Evolutionary conservation across 257 asterid genomes (phyloP).

Genomic region (Solanum chmielewskii): DNA sequence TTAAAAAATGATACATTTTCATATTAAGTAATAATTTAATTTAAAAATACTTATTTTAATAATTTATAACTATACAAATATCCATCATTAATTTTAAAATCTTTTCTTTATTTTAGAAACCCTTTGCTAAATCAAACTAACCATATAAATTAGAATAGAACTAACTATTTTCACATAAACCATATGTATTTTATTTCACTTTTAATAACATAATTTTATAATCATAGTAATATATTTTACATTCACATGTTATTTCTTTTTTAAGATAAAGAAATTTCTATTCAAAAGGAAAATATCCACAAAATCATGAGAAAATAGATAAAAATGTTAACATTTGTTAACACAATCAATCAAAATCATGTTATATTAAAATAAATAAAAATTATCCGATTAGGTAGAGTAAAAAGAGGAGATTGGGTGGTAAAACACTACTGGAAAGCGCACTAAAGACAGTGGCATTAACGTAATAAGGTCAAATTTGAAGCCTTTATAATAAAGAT

Average conservation of each 20-base stretch:
- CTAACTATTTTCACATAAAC: not conserved
- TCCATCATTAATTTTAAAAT: not conserved
- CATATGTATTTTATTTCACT: not conserved
- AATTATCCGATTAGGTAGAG: not conserved
- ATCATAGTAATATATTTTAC: not conserved
- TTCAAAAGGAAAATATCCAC: not conserved
- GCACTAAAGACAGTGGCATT: slow-evolving; percentile 8
- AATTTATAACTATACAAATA: not conserved
- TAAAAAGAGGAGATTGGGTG: not conserved
- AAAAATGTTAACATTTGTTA: too few species aligned
- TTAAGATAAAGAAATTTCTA: not conserved
- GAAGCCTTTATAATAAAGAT: not conserved
- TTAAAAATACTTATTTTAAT: too few species aligned
- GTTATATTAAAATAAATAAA: too few species aligned
- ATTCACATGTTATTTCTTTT: not conserved
- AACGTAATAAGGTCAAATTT: not conserved
- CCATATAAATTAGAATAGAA: too few species aligned
- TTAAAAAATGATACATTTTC: too few species aligned
- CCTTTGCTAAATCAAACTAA: not conserved
- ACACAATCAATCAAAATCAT: not conserved
- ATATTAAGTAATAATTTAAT: too few species aligned
- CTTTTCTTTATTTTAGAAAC: too few species aligned
- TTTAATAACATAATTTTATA: not conserved
- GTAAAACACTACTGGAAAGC: not conserved
- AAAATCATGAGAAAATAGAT: not conserved